Evolutionary conservation across 2,329 filamentous ascomycete species (phyloP).

Genomic region (Stagonosporopsis cucurbitacearum): DNA sequence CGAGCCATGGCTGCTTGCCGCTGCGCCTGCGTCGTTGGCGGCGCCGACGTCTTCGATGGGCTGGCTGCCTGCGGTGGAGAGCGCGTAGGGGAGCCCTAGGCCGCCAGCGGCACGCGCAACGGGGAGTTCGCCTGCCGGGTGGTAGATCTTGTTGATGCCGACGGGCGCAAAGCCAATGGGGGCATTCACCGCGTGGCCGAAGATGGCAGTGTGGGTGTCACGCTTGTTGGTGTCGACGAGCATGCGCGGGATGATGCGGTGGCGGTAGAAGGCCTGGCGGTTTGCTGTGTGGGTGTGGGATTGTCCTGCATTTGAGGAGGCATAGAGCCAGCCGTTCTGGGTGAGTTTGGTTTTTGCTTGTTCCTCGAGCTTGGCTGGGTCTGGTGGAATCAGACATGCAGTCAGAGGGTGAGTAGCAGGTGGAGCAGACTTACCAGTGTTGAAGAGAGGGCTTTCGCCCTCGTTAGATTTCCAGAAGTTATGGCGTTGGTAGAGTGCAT

Average conservation of each 20-base stretch:
- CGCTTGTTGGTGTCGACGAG: slow-evolving; percentile 66
- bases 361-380: slow-evolving; percentile 65
- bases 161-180: slow-evolving; percentile 71
- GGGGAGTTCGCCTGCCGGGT: slow-evolving; percentile 63
- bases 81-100: slow-evolving; percentile 64
- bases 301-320: slow-evolving; percentile 63
- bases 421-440: slow-evolving; percentile 51
- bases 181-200: slow-evolving; percentile 64
- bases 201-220: slow-evolving; percentile 64
- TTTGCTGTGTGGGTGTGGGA: slow-evolving; percentile 63
- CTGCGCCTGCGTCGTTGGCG: slow-evolving; percentile 57
- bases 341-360: slow-evolving; percentile 63
- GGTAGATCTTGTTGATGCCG: slow-evolving; percentile 71
- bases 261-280: slow-evolving; percentile 68
- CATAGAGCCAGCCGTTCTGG: slow-evolving; percentile 65
- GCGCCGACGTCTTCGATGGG: slow-evolving; percentile 64
- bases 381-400: slow-evolving; percentile 36
- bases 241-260: slow-evolving; percentile 67
- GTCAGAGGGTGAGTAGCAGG: neutral
- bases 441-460: slow-evolving; percentile 58
- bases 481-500: slow-evolving; percentile 61
- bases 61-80: slow-evolving; percentile 64
- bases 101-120: slow-evolving; percentile 67
- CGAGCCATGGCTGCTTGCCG: neutral
- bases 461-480: slow-evolving; percentile 63